Evolutionary conservation across 768 basidiomycete species (phyloP).

Genomic region (Pisolithus tinctorius): DNA sequence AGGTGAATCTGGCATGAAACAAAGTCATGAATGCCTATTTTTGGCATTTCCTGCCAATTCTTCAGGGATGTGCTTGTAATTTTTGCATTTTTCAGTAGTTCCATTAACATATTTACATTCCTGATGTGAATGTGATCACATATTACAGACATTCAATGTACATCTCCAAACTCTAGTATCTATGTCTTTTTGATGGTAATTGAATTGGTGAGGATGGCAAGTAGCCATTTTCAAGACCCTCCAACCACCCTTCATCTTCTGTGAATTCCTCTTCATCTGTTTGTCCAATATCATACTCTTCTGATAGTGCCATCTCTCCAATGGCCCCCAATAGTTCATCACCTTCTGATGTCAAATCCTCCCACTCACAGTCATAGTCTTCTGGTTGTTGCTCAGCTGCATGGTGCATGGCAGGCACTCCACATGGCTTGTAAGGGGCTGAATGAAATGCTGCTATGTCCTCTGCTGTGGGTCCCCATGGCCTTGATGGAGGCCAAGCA

Average conservation of each 20-base stretch:
- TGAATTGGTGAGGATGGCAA: not conserved
- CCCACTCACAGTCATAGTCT: not conserved
- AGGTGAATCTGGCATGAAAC: not conserved
- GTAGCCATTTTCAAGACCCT: not conserved
- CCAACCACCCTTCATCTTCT: not conserved
- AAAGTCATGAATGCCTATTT: not conserved
- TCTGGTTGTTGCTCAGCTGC: not conserved
- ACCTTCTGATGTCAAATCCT: not conserved
- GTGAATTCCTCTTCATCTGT: not conserved
- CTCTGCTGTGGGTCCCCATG: not conserved
- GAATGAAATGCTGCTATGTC: not conserved
- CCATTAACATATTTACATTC: not conserved
- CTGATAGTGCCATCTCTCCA: slow-evolving; percentile 3
- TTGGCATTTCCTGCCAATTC: too few relatives aligned
- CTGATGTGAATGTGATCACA: not conserved
- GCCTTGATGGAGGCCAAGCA: not conserved
- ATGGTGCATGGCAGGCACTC: not conserved
- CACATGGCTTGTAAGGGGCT: not conserved
- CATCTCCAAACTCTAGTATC: not conserved
- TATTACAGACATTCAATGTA: not conserved
- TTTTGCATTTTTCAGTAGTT: too few relatives aligned
- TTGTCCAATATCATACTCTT: not conserved
- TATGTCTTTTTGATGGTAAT: not conserved
- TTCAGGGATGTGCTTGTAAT: too few relatives aligned
- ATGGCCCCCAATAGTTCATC: slow-evolving; percentile 1